Percentiles rank a stretch among this genome's conserved stretches.
These are phyloP conservation scores for Hanseniaspora osmophila DNA, from an alignment of 805 yeast species.

Conservation along the genomic window DNA sequence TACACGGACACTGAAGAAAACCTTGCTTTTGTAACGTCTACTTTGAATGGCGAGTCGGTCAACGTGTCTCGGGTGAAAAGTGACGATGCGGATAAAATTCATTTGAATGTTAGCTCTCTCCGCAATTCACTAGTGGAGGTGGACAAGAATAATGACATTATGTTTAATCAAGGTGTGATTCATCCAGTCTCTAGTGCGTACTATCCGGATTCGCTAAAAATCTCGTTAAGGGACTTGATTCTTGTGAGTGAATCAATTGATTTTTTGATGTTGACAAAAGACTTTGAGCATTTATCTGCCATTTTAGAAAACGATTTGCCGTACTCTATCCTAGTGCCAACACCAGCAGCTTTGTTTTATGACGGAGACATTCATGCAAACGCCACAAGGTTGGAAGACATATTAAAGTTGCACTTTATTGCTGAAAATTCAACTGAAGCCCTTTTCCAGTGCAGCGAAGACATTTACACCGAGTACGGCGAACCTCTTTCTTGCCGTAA, in stretches of 20 bases:
- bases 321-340: conserved; percentile 63
- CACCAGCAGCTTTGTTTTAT: conserved; percentile 37
- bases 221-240: conserved; percentile 44
- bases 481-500: conserved; percentile 30
- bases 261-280: conserved; percentile 33
- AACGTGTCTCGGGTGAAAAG: conserved; percentile 7
- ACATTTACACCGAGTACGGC: conserved; percentile 25
- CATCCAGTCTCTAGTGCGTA: conserved; percentile 48
- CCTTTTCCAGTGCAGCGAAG: conserved; percentile 33
- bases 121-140: conserved; percentile 14
- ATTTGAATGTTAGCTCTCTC: conserved; percentile 1
- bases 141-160: conserved; percentile 39
- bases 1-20: conserved; percentile 45
- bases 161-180: conserved; percentile 75
- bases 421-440: conserved; percentile 38
- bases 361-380: conserved; percentile 33
- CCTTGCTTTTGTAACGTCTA: conserved; percentile 11
- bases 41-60: conserved; percentile 18
- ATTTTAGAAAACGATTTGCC: conserved; percentile 28
- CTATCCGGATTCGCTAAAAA: conserved; percentile 41
- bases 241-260: conserved; percentile 34
- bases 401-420: conserved; percentile 56
- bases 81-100: conserved; percentile 9
- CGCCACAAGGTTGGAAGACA: conserved; percentile 32
- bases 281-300: conserved; percentile 28